Evolutionary conservation across 257 asterid species (phyloP).

Genomic region (Gentiana macrophylla): DNA sequence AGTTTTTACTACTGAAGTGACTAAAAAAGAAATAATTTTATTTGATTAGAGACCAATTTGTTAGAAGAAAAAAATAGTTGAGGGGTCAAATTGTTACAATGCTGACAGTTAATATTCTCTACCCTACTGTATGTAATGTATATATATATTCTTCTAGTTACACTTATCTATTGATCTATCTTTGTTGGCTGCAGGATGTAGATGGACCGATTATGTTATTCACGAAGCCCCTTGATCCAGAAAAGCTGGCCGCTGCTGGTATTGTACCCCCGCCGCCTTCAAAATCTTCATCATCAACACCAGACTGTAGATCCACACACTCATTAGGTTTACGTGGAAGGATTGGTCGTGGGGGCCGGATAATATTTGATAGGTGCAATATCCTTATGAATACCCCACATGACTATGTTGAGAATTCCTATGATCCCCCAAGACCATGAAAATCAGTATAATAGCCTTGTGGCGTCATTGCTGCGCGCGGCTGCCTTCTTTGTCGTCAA

Average conservation of each 20-base stretch:
- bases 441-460: constrained; percentile 27
- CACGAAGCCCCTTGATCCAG: constrained; percentile 78
- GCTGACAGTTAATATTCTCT: no score
- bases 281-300: constrained; percentile 31
- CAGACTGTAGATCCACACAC: constrained; percentile 33
- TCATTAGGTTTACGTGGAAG: constrained; percentile 51
- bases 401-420: constrained; percentile 42
- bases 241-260: constrained; percentile 78
- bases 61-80: no score
- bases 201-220: constrained; percentile 67
- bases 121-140: no score
- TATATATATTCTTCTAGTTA: no score
- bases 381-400: constrained; percentile 61
- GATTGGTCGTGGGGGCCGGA: constrained; percentile 91
- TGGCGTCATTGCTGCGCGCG: not conserved
- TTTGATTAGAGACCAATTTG: no score
- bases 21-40: no score
- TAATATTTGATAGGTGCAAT: constrained; percentile 81
- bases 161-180: no score
- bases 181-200: constrained; percentile 53
- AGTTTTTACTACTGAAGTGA: no score
- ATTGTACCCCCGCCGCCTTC: constrained; percentile 47
- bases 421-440: constrained; percentile 55
- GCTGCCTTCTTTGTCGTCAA: no score
- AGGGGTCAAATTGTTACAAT: no score